Evolutionary conservation across 768 basidiomycete species (phyloP), one percentile per base, ranked within the genome.

Genomic region (Suillus lakei): DNA sequence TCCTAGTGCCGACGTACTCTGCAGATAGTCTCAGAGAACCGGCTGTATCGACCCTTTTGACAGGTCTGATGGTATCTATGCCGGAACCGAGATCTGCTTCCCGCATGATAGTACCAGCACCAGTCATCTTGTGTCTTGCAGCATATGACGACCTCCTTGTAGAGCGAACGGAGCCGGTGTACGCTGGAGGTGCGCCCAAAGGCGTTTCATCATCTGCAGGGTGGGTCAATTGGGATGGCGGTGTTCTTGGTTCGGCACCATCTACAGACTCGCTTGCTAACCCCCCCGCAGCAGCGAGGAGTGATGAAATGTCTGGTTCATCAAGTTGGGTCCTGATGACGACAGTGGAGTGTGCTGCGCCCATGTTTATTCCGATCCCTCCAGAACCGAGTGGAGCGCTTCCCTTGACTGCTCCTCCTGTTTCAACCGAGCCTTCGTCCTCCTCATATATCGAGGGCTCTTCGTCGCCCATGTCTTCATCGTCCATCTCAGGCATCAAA

Each of bases 81-180:
- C 95, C 95, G 61, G 83, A 91, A 21, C 94, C 95, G n/a, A 96
- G 73, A 76, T 96, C 95, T 13, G 89, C 93, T 70, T 90, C 89
- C 50, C 85, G 85, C 70, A 96, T 79, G 9, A 95, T 81, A 0
- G 93, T 95, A 13, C 95, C 95, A 16, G 83, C 71, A 44, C 86
- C 88, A 64, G 82, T 81, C 21, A 83, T 76, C 48, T 86, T 86
- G 61, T 86, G 86, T 46, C 95, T 86, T 23, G 88, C 90, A 50
- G 91, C 89, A 77, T 93, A 95, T 2, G 93, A 95, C 44, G 92
- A 86, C 58, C 93, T 87, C 51, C 91, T 83, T 36, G 78, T 80
- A 12, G 84, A 80, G 32, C 88, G 86, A 54, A 91, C 76, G 28
- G 90, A 90, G 44, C 90, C 88, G 4, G 83, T 83, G 73, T 91